Conservation (phyloP, 305 asterid species). For the Fraxinus sp. region DNA sequence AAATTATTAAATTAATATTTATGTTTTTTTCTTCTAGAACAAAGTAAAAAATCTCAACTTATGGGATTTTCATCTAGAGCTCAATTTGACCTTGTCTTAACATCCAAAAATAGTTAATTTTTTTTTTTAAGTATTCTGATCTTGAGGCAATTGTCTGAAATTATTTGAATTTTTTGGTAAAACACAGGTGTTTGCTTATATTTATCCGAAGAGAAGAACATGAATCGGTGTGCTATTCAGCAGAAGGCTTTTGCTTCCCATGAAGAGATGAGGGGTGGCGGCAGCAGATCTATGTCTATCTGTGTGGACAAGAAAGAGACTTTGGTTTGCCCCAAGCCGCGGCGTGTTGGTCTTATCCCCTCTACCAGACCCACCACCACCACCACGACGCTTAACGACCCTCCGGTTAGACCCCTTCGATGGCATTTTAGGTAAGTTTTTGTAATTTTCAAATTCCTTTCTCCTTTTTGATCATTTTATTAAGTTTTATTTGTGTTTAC, state of each 20-base stretch:
- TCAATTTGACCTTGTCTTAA: slow-evolving; percentile 52
- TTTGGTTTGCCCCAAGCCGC: slow-evolving; percentile 87
- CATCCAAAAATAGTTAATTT: slow-evolving; percentile 16
- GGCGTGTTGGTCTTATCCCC: slow-evolving; percentile 60
- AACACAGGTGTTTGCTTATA: slow-evolving; percentile 23
- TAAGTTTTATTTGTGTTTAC: not conserved
- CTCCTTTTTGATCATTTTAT: not conserved
- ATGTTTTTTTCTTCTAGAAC: slow-evolving; percentile 33
- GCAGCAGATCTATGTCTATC: not conserved
- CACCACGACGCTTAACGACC: slow-evolving; percentile 33
- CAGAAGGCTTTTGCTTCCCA: slow-evolving; percentile 49
- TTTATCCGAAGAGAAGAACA: slow-evolving; percentile 28
- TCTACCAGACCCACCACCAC: not conserved
- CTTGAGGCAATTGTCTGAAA: not conserved
- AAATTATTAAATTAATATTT: not conserved
- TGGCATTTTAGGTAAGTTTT: slow-evolving; percentile 67
- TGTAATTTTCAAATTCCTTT: not conserved
- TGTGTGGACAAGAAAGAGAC: slow-evolving; percentile 33
- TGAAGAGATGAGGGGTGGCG: slow-evolving; percentile 57
- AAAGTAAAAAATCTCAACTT: slow-evolving; percentile 36
- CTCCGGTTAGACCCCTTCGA: slow-evolving; percentile 46
- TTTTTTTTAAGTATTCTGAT: not conserved
- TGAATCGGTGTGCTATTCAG: slow-evolving; percentile 71
- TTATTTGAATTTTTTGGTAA: not conserved
- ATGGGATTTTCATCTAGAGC: slow-evolving; percentile 9